Evolutionary conservation across 2,329 filamentous ascomycete species (phyloP), one percentile per base, ranked within the genome.

Genomic region (Curvularia spicifera): DNA sequence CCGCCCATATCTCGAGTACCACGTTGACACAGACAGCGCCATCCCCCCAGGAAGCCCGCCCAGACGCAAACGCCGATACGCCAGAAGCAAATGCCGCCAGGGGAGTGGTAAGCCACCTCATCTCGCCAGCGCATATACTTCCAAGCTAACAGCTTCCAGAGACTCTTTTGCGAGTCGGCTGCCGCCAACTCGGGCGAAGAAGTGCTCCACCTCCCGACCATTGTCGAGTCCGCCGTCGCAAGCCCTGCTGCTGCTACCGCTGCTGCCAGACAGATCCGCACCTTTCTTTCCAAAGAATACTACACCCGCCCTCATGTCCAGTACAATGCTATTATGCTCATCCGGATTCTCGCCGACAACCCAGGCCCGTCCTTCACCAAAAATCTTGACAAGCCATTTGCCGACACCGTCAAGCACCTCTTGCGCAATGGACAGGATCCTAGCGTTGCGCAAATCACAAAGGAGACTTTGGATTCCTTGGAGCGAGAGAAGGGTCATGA

Each of bases 301-400:
- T 82, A 78, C 64, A 74, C 74, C 33, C 78, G 82, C 44, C 87
- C 91, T 9, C 87, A 90, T 69, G 87, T 89, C 67, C 94, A 98
- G 78, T 98, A 97, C 83, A 97, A 98, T 79, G 90, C 92, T 63
- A 88, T 98, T 71, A 98, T 98, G 95, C 85, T 99, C 55, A 83
- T 96, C 67, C 89, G 94, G 61, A 99, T 99, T 71, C 82, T 99
- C 65, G 84, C 88, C 67, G 93, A 98, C 76, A 97, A 99, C 75
- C 95, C 95, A 0, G 94, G 94, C 29, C 84, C 85, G 52, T 92
- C 88, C 1, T 99, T 99, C 72, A 97, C 94, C n/a, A 86, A 90
- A 66, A 93, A 96, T 75, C 78, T 98, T 42, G 93, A 97, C 77
- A 84, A 88, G 71, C 91, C 91, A 70, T 98, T 97, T 72, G 86